Evolutionary conservation across 2,329 filamentous ascomycete species (phyloP), one percentile per base, ranked within the genome.

Genomic region (Uncinocarpus reesii): DNA sequence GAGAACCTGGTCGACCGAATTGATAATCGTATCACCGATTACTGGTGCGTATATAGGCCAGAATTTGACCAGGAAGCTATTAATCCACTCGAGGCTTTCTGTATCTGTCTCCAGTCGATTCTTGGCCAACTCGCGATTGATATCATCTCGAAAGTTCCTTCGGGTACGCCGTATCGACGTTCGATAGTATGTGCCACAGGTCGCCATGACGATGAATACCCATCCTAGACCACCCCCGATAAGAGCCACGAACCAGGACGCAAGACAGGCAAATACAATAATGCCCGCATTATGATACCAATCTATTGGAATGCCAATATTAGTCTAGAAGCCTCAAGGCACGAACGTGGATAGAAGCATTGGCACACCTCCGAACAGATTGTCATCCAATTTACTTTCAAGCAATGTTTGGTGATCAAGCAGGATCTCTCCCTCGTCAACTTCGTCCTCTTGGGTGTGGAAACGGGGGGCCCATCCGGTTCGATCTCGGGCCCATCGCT

Each of bases 21-120:
- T 87, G 67, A 96, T 85, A 59, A 98, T 84, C 18, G 87, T 93
- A 57, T 92, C 81, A 52, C 88, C 90, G 10, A 98, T 78, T 7
- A 96, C 86, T 1, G 92, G 92, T 48, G 92, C 87, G 64, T 95
- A 96, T 60, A 98, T 98, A 53, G 92, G 92, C 92, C 92, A 98
- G 71, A 98, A 98, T 65, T 98, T 98, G 69, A 93, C 81, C 58
- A 98, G 65, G 71, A 98, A 98, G 58, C 87, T 94, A 74, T 98
- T 98, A 66, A 98, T 96, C 92, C 92, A 98, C 66, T 98, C 92
- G 42, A 98, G 73, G 49, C 85, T 92, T 68, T 98, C 92, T 21
- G 80, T 81, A 58, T 98, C 92, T 7, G 81, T 92, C 58, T 96
- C 92, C 47, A 98, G 73, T 59, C 78, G 85, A 66, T 83, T 83